Percentiles rank a stretch among this genome's conserved stretches.
Conservation (phyloP, 75 land plant species). For the Cunninghamia lanceolata region DNA sequence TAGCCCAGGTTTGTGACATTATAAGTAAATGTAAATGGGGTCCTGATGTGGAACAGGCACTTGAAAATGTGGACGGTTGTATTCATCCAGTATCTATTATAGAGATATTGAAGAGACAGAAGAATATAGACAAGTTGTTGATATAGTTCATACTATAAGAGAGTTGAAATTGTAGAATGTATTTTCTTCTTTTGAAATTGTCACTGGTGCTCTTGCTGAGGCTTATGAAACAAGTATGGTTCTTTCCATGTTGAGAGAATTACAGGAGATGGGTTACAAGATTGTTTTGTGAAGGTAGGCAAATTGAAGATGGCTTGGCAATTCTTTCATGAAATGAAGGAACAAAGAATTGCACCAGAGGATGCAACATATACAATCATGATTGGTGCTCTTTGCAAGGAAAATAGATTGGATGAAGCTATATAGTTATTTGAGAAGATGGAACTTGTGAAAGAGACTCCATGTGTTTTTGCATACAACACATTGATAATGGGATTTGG, state of each 20-base stretch:
- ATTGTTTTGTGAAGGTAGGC: slow-evolving; percentile 32
- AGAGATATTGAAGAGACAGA: slow-evolving; percentile 16
- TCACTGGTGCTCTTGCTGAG: slow-evolving; percentile 26
- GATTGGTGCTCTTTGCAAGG: slow-evolving; percentile 17
- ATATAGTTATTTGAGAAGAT: slow-evolving; percentile 17
- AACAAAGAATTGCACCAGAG: slow-evolving; percentile 26
- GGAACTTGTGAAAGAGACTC: slow-evolving; percentile 15
- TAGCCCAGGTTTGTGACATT: slow-evolving; percentile 9
- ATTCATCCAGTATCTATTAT: slow-evolving; percentile 15
- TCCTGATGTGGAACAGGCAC: slow-evolving; percentile 18
- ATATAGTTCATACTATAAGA: slow-evolving; percentile 25
- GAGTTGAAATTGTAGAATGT: slow-evolving; percentile 23
- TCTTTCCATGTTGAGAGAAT: slow-evolving; percentile 9
- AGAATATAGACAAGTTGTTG: slow-evolving; percentile 29
- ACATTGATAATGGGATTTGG: slow-evolving; percentile 37
- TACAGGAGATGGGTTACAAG: slow-evolving; percentile 11
- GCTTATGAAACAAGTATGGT: slow-evolving; percentile 14
- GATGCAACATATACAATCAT: slow-evolving; percentile 19
- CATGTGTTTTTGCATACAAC: slow-evolving; percentile 24
- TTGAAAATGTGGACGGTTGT: slow-evolving; percentile 5
- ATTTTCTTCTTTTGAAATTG: slow-evolving; percentile 21
- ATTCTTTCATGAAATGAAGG: slow-evolving; percentile 19
- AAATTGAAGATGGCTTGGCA: slow-evolving; percentile 16
- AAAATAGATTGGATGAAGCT: slow-evolving; percentile 20
- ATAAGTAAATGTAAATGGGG: slow-evolving; percentile 13